These are phyloP conservation scores for Thielaviopsis populi DNA, from an alignment of 2,329 filamentous ascomycete species.

Conservation along the genomic window DNA sequence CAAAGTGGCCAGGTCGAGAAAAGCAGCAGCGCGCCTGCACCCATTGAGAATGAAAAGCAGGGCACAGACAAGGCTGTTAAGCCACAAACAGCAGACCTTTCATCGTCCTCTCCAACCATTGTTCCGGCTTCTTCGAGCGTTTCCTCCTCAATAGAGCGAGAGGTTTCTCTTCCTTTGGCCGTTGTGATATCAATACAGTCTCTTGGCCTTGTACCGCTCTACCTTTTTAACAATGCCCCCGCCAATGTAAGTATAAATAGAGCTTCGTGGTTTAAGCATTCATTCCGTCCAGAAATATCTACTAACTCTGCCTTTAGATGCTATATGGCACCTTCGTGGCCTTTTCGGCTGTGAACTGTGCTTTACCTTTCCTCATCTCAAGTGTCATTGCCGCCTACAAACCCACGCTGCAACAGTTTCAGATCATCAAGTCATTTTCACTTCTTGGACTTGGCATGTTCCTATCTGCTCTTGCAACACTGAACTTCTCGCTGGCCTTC, in stretches of 20 bases:
- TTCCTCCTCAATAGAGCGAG: constrained; percentile 36
- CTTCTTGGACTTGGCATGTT: constrained; percentile 86
- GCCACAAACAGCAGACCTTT: neutral
- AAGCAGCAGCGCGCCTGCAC: neutral
- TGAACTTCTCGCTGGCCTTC: constrained; percentile 88
- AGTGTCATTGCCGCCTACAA: constrained; percentile 35
- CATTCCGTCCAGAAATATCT: neutral
- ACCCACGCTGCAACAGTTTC: constrained; percentile 53
- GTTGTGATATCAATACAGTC: constrained; percentile 61
- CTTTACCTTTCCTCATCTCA: constrained; percentile 44
- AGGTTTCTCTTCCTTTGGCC: constrained; percentile 57
- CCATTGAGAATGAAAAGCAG: constrained; percentile 15
- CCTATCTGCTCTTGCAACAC: constrained; percentile 77
- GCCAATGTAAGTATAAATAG: constrained; percentile 39
- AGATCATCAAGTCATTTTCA: constrained; percentile 77
- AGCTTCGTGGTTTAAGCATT: neutral
- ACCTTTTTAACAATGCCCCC: constrained; percentile 65
- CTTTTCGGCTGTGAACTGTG: constrained; percentile 40
- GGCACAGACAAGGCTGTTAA: constrained; percentile 17
- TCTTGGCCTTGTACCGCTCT: constrained; percentile 65
- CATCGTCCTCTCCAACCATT: neutral
- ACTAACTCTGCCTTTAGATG: constrained; percentile 29
- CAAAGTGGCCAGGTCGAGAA: constrained; percentile 49
- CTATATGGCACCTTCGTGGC: constrained; percentile 43
- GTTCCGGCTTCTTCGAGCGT: neutral